Evolutionary conservation across 805 yeast species (phyloP).

Genomic region (Nakazawaea anatomiae): DNA sequence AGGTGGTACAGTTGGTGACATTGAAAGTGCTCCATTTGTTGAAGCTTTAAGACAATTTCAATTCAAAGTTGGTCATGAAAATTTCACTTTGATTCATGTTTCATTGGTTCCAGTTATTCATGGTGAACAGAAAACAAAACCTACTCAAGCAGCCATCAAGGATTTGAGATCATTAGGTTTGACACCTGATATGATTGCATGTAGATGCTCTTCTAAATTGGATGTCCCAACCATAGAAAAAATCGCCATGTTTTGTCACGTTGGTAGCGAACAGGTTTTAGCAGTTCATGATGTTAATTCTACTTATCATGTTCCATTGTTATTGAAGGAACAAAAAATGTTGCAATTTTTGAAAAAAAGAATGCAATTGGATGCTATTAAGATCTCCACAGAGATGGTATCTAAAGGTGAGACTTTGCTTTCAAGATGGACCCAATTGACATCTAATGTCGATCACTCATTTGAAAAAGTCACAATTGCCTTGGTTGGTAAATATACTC

Average conservation of each 20-base stretch:
- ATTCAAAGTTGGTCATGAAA: conserved; percentile 90
- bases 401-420: conserved; percentile 66
- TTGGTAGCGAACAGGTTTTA: conserved; percentile 95
- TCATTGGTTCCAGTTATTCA: conserved; percentile 96
- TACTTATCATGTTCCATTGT: conserved; percentile 93
- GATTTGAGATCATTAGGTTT: conserved; percentile 94
- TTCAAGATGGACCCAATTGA: conserved; percentile 72
- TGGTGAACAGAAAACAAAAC: conserved; percentile 98
- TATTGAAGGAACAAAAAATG: conserved; percentile 82
- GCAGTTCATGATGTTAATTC: conserved; percentile 96
- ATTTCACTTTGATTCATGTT: conserved; percentile 93
- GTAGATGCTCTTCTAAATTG: conserved; percentile 85
- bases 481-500: conserved; percentile 94
- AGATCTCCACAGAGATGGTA: conserved; percentile 42
- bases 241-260: conserved; percentile 98
- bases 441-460: conserved; percentile 75
- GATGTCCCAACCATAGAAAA: conserved; percentile 85
- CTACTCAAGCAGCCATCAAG: conserved; percentile 98
- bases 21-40: conserved; percentile 97
- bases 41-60: conserved; percentile 99
- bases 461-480: conserved; percentile 90
- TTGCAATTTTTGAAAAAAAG: conserved; percentile 66
- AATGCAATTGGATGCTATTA: conserved; percentile 49
- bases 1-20: conserved; percentile 99
- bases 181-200: conserved; percentile 95